Conservation (phyloP, 2,329 filamentous ascomycete genomes). For the Arthrobotrys pseudoclavata region DNA sequence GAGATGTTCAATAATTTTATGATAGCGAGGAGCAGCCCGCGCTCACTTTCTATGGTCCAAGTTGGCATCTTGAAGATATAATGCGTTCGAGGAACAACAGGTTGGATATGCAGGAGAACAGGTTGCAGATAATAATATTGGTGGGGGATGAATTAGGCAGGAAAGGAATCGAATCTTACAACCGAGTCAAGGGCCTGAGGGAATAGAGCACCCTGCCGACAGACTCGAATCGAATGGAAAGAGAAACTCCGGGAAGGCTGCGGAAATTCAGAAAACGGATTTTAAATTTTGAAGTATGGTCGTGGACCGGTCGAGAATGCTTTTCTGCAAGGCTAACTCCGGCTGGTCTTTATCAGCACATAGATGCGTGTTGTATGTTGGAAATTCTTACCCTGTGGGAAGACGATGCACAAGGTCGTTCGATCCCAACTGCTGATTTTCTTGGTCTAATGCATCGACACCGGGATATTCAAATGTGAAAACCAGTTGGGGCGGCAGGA, state of each 20-base stretch:
- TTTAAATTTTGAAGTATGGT: slow-evolving; percentile 1
- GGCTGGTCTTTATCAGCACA: not conserved
- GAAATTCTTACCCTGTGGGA: slow-evolving; percentile 1
- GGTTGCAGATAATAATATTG: not conserved
- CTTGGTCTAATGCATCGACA: not conserved
- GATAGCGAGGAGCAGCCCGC: slow-evolving; percentile 60
- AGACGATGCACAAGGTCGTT: slow-evolving; percentile 1
- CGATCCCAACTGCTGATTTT: not conserved
- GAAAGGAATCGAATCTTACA: slow-evolving; percentile 6
- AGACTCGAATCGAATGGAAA: not conserved
- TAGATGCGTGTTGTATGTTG: slow-evolving; percentile 33
- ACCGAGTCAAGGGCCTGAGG: slow-evolving; percentile 7
- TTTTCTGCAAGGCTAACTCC: not conserved
- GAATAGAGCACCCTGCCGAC: slow-evolving; percentile 1
- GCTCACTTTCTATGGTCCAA: slow-evolving; percentile 61
- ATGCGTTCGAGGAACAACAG: not conserved
- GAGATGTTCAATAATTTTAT: slow-evolving; percentile 61
- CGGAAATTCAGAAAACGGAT: slow-evolving; percentile 7
- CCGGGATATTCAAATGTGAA: not conserved
- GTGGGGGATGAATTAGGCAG: slow-evolving; percentile 12
- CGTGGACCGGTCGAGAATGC: not conserved
- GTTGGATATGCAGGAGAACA: not conserved
- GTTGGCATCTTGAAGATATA: slow-evolving; percentile 52
- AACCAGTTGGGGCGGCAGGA: not conserved
- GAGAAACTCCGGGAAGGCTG: slow-evolving; percentile 11